phyloP scores from a whole-genome alignment of 179 eudicot species.

The Corrigiola litoralis region DNA sequence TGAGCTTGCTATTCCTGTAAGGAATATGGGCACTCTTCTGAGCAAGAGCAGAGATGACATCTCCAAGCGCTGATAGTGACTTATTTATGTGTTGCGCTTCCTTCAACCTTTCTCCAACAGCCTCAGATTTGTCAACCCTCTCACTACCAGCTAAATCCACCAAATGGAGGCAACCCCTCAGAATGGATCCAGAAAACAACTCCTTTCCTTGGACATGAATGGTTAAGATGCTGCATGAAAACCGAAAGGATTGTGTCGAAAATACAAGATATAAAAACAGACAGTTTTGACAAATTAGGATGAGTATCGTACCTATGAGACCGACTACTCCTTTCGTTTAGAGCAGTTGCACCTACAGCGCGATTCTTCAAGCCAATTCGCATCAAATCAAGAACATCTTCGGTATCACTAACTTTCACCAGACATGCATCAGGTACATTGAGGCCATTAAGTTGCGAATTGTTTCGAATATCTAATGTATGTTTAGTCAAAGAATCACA shows the following conservation, averaged over 20 bases:
- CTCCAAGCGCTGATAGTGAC: constrained; percentile 96
- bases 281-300: background rate
- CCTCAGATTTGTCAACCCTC: constrained; percentile 96
- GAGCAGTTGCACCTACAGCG: constrained; percentile 95
- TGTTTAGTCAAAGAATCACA: constrained; percentile 40
- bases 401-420: constrained; percentile 71
- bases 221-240: constrained; percentile 71
- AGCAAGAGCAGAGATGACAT: constrained; percentile 91
- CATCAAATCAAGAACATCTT: constrained; percentile 89
- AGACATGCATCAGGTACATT: constrained; percentile 95
- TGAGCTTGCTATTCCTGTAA: constrained; percentile 96
- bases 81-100: constrained; percentile 95
- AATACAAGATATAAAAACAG: background rate
- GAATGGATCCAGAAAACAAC: constrained; percentile 59
- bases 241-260: background rate
- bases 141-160: constrained; percentile 99
- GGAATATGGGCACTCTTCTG: constrained; percentile 92
- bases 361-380: constrained; percentile 79
- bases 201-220: constrained; percentile 93
- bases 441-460: constrained; percentile 87
- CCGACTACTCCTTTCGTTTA: constrained; percentile 91
- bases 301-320: constrained; percentile 64
- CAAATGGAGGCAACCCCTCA: constrained; percentile 88
- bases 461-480: constrained; percentile 89
- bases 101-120: constrained; percentile 89